Evolutionary conservation across 192 early-diverging fungal species (phyloP).

Genomic region (Diversispora eburnea): DNA sequence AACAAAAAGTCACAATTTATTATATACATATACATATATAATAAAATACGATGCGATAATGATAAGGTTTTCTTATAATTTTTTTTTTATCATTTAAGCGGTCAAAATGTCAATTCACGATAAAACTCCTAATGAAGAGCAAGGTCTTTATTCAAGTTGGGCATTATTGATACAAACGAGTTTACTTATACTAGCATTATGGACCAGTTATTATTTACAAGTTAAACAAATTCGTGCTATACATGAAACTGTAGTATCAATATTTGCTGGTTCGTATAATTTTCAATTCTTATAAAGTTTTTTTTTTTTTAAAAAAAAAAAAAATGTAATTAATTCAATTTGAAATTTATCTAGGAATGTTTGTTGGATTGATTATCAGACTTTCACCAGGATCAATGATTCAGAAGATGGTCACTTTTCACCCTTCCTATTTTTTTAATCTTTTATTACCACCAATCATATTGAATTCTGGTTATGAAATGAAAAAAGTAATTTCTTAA

Average conservation of each 20-base stretch:
- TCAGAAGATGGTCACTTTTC: constrained; percentile 84
- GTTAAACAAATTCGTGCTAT: constrained; percentile 80
- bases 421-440: constrained; percentile 93
- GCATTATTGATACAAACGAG: constrained; percentile 84
- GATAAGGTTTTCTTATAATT: too few relatives aligned
- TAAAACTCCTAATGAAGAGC: constrained; percentile 41
- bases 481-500: constrained; percentile 65
- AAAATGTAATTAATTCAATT: too few relatives aligned
- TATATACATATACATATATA: too few relatives aligned
- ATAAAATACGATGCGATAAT: too few relatives aligned
- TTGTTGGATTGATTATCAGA: constrained; percentile 65
- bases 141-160: constrained; percentile 74
- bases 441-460: constrained; percentile 95
- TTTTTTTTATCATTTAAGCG: too few relatives aligned
- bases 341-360: constrained; percentile 46
- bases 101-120: too few relatives aligned
- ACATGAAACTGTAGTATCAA: constrained; percentile 95
- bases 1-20: too few relatives aligned
- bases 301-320: too few relatives aligned
- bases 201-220: constrained; percentile 88
- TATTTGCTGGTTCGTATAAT: constrained; percentile 68
- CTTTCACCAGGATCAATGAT: constrained; percentile 55
- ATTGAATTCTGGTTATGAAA: constrained; percentile 92
- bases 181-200: constrained; percentile 79
- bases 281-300: background rate